Percentiles rank a stretch among this genome's conserved stretches.
Conservation (phyloP, 345 rosid genomes). For the Rhizophora mangle region DNA sequence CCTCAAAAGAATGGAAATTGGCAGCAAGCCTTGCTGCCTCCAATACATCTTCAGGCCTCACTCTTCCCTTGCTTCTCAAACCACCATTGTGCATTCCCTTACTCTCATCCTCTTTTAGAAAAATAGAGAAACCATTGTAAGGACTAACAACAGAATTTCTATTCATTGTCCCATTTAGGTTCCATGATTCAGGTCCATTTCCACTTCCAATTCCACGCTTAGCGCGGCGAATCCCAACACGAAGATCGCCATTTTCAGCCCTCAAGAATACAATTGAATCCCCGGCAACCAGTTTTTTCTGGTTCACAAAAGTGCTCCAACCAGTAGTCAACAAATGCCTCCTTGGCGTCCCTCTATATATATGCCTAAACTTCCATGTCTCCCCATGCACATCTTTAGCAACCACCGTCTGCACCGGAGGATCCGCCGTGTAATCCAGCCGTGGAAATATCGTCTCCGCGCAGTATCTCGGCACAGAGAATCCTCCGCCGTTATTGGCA, state of each 20-base stretch:
- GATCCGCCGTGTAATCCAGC: slow-evolving; percentile 37
- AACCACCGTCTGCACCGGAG: slow-evolving; percentile 76
- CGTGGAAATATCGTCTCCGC: slow-evolving; percentile 59
- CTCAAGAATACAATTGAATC: slow-evolving; percentile 31
- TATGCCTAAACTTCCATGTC: slow-evolving; percentile 31
- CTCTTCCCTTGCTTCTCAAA: slow-evolving; percentile 12
- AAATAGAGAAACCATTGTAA: slow-evolving; percentile 17
- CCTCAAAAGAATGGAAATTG: slow-evolving; percentile 23
- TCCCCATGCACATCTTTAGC: slow-evolving; percentile 34
- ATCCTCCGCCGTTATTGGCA: slow-evolving; percentile 97
- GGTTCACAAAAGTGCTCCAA: slow-evolving; percentile 31
- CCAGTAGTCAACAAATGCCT: slow-evolving; percentile 34
- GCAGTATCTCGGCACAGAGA: slow-evolving; percentile 94
- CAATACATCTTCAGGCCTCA: slow-evolving; percentile 25
- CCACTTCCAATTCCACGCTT: slow-evolving; percentile 25
- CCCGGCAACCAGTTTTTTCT: slow-evolving; percentile 30
- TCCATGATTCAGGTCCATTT: slow-evolving; percentile 20
- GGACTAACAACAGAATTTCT: background rate
- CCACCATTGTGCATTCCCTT: slow-evolving; percentile 14
- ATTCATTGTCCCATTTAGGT: background rate
- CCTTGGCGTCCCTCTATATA: slow-evolving; percentile 30
- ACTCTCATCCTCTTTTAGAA: slow-evolving; percentile 25
- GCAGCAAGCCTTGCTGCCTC: slow-evolving; percentile 22
- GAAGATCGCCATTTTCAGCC: slow-evolving; percentile 28
- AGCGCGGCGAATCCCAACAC: slow-evolving; percentile 33